Evolutionary conservation across 2,329 filamentous ascomycete species (phyloP).

Genomic region (Stylonectria norvegica): DNA sequence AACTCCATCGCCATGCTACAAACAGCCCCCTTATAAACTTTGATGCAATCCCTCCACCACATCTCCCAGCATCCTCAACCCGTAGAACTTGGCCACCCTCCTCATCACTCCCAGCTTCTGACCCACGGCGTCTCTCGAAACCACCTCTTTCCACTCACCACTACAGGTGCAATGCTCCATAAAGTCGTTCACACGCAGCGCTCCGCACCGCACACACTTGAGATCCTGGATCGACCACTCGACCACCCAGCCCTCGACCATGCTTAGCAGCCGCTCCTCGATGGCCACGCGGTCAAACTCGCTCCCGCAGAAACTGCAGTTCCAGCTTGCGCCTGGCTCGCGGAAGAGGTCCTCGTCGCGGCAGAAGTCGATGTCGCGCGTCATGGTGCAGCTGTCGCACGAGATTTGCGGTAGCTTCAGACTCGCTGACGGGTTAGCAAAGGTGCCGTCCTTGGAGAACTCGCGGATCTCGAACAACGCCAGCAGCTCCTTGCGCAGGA

Average conservation of each 20-base stretch:
- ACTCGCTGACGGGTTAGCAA: slow-evolving; percentile 77
- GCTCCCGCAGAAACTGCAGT: slow-evolving; percentile 70
- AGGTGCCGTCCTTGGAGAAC: slow-evolving; percentile 84
- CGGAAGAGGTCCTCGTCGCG: slow-evolving; percentile 75
- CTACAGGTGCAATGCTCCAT: slow-evolving; percentile 96
- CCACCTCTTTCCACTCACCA: slow-evolving; percentile 74
- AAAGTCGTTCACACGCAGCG: slow-evolving; percentile 83
- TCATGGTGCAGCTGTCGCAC: slow-evolving; percentile 87
- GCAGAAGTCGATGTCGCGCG: slow-evolving; percentile 86
- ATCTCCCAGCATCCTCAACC: slow-evolving; percentile 73
- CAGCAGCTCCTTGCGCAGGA: slow-evolving; percentile 85
- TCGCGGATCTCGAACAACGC: slow-evolving; percentile 91
- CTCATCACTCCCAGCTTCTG: slow-evolving; percentile 66
- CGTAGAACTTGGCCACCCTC: slow-evolving; percentile 75
- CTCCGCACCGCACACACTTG: slow-evolving; percentile 69
- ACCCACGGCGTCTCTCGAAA: slow-evolving; percentile 63
- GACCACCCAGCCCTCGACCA: slow-evolving; percentile 70
- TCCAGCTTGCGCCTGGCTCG: slow-evolving; percentile 59
- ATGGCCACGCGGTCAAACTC: slow-evolving; percentile 76
- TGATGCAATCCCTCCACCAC: slow-evolving; percentile 64
- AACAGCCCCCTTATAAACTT: slow-evolving; percentile 36
- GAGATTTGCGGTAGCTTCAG: slow-evolving; percentile 73
- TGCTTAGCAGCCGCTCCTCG: slow-evolving; percentile 76
- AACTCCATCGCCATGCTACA: neutral
- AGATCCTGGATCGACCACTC: slow-evolving; percentile 89